phyloP scores from a whole-genome alignment of 305 asterid species.

The Nicotiana rustica region DNA sequence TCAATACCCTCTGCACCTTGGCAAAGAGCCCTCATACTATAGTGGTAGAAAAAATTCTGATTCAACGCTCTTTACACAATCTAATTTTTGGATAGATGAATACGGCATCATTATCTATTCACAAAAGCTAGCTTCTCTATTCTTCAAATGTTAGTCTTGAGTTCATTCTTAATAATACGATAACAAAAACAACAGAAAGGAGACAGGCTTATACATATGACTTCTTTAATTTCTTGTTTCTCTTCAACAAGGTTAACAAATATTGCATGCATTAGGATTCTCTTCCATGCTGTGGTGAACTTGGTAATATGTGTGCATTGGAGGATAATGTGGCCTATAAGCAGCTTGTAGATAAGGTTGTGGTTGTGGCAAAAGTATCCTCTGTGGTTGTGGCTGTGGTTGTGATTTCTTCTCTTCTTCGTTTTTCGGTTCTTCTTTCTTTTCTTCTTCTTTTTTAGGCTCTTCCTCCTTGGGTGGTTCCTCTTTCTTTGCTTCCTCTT shows the following conservation, averaged over 20 bases:
- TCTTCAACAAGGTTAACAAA: constrained; percentile 42
- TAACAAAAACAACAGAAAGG: too few species aligned
- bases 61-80: too few species aligned
- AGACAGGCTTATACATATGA: too few species aligned
- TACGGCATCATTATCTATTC: too few species aligned
- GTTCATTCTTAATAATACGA: too few species aligned
- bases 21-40: too few species aligned
- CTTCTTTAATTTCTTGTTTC: too few species aligned
- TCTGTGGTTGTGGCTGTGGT: constrained; percentile 16
- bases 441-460: constrained; percentile 48
- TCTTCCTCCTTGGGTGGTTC: constrained; percentile 52
- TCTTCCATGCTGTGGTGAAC: constrained; percentile 75
- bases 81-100: too few species aligned
- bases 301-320: constrained; percentile 58
- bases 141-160: too few species aligned
- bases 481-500: constrained; percentile 44
- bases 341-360: constrained; percentile 40
- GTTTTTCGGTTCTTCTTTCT: constrained; percentile 32
- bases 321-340: constrained; percentile 71
- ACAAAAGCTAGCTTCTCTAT: too few species aligned
- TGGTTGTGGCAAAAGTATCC: neutral
- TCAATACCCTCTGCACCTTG: too few species aligned
- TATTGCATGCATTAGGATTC: constrained; percentile 77
- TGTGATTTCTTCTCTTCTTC: constrained; percentile 51
- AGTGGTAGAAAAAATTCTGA: too few species aligned